phyloP scores from a whole-genome alignment of 176 grass and related monocot species.

The Stipa capillata region DNA sequence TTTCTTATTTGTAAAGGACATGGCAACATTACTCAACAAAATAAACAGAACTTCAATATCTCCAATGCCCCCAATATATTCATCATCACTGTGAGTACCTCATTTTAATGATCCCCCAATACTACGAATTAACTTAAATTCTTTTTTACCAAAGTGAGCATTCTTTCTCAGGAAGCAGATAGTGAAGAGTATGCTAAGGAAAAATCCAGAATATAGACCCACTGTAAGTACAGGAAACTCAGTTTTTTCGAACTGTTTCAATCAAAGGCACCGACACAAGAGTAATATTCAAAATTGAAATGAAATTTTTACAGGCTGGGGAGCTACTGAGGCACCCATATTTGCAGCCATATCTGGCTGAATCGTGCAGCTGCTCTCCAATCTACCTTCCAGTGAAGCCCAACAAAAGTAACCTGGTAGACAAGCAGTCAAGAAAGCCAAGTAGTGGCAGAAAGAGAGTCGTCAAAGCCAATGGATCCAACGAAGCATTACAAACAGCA shows the following conservation, averaged over 20 bases:
- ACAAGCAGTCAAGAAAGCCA: slow-evolving; percentile 49
- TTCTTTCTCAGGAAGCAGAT: slow-evolving; percentile 62
- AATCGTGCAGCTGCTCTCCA: slow-evolving; percentile 46
- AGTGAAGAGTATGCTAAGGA: slow-evolving; percentile 88
- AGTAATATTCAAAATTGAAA: background rate
- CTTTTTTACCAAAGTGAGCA: background rate
- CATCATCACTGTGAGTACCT: slow-evolving; percentile 56
- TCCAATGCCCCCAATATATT: slow-evolving; percentile 79
- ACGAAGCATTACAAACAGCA: slow-evolving; percentile 13
- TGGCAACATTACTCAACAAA: slow-evolving; percentile 78
- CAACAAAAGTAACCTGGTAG: slow-evolving; percentile 38
- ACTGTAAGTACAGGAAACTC: slow-evolving; percentile 50
- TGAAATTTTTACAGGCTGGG: slow-evolving; percentile 49
- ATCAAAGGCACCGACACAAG: background rate
- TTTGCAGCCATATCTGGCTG: slow-evolving; percentile 68
- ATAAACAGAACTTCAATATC: slow-evolving; percentile 88
- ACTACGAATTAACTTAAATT: background rate
- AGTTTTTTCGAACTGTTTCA: background rate
- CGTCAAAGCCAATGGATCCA: slow-evolving; percentile 28
- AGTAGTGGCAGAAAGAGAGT: slow-evolving; percentile 27
- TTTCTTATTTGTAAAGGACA: slow-evolving; percentile 48
- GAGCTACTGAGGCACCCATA: slow-evolving; percentile 63
- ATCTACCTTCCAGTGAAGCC: slow-evolving; percentile 74
- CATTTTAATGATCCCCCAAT: background rate
- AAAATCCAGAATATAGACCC: slow-evolving; percentile 86